Evolutionary conservation across 352 stramenopile genomes (phyloP).

Genomic region (Phytophthora pseudosyringae): DNA sequence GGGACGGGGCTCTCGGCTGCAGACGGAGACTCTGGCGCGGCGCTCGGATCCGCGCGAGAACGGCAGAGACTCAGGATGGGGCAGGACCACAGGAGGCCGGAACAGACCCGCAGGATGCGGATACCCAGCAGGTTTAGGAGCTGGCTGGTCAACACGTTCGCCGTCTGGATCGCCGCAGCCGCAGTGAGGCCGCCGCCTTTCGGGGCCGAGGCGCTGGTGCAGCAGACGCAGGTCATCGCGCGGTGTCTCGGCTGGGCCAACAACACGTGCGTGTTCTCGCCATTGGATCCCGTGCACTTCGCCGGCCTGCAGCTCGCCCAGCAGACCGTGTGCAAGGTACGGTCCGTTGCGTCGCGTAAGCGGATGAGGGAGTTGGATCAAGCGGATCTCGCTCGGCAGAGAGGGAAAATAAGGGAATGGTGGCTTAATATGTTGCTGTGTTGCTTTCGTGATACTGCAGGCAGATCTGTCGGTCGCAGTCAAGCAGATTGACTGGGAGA

Average conservation of each 20-base stretch:
- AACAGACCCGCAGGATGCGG: conserved; percentile 6
- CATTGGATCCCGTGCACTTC: conserved; percentile 57
- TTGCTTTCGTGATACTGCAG: conserved; percentile 36
- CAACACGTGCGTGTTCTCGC: conserved; percentile 57
- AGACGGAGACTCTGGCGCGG: background rate
- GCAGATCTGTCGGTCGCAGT: conserved; percentile 76
- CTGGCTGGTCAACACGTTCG: conserved; percentile 7
- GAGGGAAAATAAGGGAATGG: background rate
- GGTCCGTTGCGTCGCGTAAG: background rate
- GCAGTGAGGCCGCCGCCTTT: background rate
- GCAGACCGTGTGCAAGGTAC: conserved; percentile 83
- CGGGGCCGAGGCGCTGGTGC: conserved; percentile 41
- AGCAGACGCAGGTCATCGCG: conserved; percentile 71
- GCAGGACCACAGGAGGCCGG: conserved; percentile 6
- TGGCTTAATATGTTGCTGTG: conserved; percentile 8
- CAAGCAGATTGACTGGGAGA: conserved; percentile 87
- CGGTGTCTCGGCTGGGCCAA: conserved; percentile 60
- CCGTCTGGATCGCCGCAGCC: conserved; percentile 13
- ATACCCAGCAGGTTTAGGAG: conserved; percentile 15
- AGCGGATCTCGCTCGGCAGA: background rate
- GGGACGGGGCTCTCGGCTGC: background rate
- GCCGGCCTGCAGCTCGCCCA: conserved; percentile 46
- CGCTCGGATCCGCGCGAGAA: background rate
- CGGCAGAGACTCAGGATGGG: conserved; percentile 2
- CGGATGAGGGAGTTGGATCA: background rate